Conservation (phyloP, 495 filamentous ascomycete genomes). For the Darksidea phi region DNA sequence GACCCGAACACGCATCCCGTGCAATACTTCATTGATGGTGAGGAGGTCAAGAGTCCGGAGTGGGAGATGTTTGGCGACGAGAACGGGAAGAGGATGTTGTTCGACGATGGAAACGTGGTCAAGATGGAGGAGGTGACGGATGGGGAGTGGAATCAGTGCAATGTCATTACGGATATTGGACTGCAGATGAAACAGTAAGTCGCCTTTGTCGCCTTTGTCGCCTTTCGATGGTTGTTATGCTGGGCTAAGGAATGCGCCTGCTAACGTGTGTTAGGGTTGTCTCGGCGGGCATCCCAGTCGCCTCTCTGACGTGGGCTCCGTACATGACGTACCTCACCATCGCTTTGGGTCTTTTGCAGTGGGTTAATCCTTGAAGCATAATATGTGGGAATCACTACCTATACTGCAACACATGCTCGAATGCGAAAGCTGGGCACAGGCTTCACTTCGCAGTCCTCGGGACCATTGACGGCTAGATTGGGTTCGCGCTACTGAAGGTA, state of each 20-base stretch:
- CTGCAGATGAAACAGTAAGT: slow-evolving; percentile 25
- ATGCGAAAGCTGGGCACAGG: no score
- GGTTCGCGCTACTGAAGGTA: no score
- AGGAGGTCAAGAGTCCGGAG: slow-evolving; percentile 43
- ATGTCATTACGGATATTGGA: slow-evolving; percentile 15
- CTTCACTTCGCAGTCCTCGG: no score
- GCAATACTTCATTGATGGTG: not conserved
- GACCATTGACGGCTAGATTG: no score
- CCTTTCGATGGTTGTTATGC: not conserved
- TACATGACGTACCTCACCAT: not conserved
- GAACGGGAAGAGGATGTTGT: slow-evolving; percentile 30
- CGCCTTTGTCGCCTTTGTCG: not conserved
- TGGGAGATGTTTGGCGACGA: slow-evolving; percentile 51
- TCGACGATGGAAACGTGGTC: slow-evolving; percentile 31
- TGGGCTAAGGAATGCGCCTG: not conserved
- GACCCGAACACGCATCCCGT: slow-evolving; percentile 57
- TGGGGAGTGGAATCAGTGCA: slow-evolving; percentile 14
- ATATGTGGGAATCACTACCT: not conserved
- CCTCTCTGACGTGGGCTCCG: not conserved
- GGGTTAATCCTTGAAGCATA: slow-evolving; percentile 3
- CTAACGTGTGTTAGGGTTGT: not conserved
- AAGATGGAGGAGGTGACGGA: slow-evolving; percentile 34
- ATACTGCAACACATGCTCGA: no score
- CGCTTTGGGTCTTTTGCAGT: not conserved
- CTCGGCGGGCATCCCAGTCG: not conserved